Conservation (phyloP, 345 rosid genomes). For the Syzygium grande region DNA sequence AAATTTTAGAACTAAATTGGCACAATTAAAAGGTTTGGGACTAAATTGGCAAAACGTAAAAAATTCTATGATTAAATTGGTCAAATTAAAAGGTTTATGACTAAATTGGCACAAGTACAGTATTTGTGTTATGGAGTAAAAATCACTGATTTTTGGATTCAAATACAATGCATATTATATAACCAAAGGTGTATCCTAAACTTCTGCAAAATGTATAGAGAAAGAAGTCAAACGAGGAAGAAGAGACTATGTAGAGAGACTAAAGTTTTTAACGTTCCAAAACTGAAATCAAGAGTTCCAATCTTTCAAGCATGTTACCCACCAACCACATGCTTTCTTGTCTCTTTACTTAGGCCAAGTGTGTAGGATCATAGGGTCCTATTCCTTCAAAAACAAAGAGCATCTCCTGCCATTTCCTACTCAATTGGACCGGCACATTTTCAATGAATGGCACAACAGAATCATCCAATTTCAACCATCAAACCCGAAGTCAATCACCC, state of each 20-base stretch:
- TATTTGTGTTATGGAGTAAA: neutral
- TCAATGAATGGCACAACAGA: neutral
- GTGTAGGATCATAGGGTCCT: neutral
- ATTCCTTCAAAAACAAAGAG: neutral
- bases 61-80: too few relatives aligned
- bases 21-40: too few relatives aligned
- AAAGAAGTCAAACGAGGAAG: neutral
- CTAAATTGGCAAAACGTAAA: too few relatives aligned
- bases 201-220: neutral
- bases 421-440: neutral
- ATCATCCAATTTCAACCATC: neutral
- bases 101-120: too few relatives aligned
- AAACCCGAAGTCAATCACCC: neutral
- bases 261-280: neutral
- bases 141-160: neutral
- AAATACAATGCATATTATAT: neutral
- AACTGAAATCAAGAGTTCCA: neutral
- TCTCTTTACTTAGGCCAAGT: neutral
- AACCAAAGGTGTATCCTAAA: neutral
- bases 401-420: neutral
- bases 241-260: neutral
- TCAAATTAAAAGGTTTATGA: neutral
- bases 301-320: neutral
- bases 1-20: too few relatives aligned
- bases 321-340: neutral